phyloP scores from a whole-genome alignment of 805 yeast species.

The Diddensiella santjacobensis region DNA sequence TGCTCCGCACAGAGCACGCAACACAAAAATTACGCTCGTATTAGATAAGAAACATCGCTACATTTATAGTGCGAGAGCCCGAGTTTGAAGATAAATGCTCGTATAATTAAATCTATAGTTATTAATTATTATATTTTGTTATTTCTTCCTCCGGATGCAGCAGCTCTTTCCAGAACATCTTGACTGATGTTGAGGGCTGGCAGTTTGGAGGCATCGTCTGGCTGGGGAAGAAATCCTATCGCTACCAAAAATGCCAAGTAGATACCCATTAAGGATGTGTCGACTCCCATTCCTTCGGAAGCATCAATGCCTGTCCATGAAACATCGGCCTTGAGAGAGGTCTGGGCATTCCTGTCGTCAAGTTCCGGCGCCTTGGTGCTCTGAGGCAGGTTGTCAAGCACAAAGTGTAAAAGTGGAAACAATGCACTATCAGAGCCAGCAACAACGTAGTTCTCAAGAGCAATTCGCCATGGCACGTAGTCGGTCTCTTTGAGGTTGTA shows the following conservation, averaged over 20 bases:
- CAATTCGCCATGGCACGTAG: slow-evolving; percentile 74
- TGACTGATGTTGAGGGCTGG: slow-evolving; percentile 66
- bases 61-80: too few species aligned
- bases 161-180: slow-evolving; percentile 10
- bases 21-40: too few species aligned
- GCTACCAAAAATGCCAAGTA: slow-evolving; percentile 77
- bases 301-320: slow-evolving; percentile 62
- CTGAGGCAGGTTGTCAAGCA: slow-evolving; percentile 84
- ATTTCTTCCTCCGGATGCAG: slow-evolving; percentile 14
- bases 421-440: slow-evolving; percentile 79
- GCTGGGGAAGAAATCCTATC: slow-evolving; percentile 73
- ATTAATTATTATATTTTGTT: slow-evolving; percentile 1
- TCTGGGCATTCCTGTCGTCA: slow-evolving; percentile 79
- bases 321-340: slow-evolving; percentile 59
- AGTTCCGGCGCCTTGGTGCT: slow-evolving; percentile 93
- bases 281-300: slow-evolving; percentile 74
- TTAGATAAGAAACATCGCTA: too few species aligned
- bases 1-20: too few species aligned
- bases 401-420: slow-evolving; percentile 91
- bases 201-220: slow-evolving; percentile 42
- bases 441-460: slow-evolving; percentile 72
- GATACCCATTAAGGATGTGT: slow-evolving; percentile 57
- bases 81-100: too few species aligned
- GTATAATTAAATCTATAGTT: too few species aligned
- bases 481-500: slow-evolving; percentile 59